Evolutionary conservation across 139 green algal species (phyloP).

Genomic region (Microglena sp.): DNA sequence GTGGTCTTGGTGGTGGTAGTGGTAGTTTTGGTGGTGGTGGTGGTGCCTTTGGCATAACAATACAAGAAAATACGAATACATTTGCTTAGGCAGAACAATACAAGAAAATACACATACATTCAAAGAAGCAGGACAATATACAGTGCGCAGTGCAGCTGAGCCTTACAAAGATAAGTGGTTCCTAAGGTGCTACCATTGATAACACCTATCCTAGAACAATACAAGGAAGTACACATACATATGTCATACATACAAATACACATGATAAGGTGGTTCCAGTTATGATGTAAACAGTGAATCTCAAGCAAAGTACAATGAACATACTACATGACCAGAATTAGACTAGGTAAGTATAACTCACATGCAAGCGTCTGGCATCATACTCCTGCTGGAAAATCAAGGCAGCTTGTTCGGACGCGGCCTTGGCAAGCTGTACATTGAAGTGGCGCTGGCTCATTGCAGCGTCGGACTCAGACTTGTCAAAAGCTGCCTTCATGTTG

Average conservation of each 20-base stretch:
- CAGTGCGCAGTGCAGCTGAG: no score
- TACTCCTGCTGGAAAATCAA: conserved; percentile 5
- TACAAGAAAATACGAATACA: no score
- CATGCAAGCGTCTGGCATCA: not conserved
- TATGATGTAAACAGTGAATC: not conserved
- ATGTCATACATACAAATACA: conserved; percentile 1
- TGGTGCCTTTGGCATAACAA: no score
- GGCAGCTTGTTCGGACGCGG: no score
- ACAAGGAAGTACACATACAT: conserved; percentile 6
- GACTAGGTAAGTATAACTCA: not conserved
- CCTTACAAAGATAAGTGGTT: no score
- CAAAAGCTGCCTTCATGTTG: not conserved
- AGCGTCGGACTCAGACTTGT: not conserved
- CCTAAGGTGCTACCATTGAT: no score
- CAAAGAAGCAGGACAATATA: no score
- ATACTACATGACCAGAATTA: conserved; percentile 1
- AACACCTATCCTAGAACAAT: no score
- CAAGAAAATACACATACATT: no score
- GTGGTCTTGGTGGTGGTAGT: conserved; percentile 14
- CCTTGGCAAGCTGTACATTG: no score
- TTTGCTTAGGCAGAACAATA: no score
- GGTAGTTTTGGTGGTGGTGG: conserved; percentile 9
- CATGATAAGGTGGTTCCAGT: conserved; percentile 1
- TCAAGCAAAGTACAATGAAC: not conserved
- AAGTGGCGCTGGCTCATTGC: not conserved